Conservation (phyloP, 2,329 filamentous ascomycete genomes). For the Biscogniauxia sp. region DNA sequence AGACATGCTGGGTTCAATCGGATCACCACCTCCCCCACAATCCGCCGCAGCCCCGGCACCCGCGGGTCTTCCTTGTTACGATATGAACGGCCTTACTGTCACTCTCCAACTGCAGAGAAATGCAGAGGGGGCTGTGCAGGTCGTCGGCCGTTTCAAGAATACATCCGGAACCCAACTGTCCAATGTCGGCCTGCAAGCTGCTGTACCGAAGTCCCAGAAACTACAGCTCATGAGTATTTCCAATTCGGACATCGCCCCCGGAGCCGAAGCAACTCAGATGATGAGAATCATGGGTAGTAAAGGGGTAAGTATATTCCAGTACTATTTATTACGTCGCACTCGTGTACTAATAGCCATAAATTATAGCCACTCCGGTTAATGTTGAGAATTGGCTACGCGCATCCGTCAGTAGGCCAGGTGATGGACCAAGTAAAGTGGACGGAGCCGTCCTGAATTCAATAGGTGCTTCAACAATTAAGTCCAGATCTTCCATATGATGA, state of each 20-base stretch:
- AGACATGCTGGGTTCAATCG: constrained; percentile 49
- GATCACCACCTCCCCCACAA: constrained; percentile 49
- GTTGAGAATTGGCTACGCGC: constrained; percentile 78
- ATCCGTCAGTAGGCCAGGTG: constrained; percentile 66
- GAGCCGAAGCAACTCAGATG: constrained; percentile 81
- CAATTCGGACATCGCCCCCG: constrained; percentile 69
- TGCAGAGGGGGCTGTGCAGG: constrained; percentile 74
- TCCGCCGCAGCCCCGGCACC: constrained; percentile 41
- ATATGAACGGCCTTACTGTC: constrained; percentile 79
- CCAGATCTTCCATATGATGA: not conserved
- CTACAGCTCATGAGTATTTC: constrained; percentile 89
- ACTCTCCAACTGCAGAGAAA: constrained; percentile 83
- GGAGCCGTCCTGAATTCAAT: constrained; percentile 56
- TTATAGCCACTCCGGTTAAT: constrained; percentile 76
- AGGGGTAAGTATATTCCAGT: constrained; percentile 67
- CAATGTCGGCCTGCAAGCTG: constrained; percentile 83
- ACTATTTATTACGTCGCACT: not conserved
- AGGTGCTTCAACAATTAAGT: constrained; percentile 5
- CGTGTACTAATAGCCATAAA: not conserved
- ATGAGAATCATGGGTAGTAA: constrained; percentile 85
- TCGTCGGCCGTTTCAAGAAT: constrained; percentile 82
- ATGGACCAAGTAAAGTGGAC: constrained; percentile 97
- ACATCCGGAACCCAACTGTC: constrained; percentile 63
- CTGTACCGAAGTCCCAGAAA: constrained; percentile 95
- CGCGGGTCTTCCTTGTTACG: constrained; percentile 71